phyloP scores from a whole-genome alignment of 1,284 basidiomycete species.

The Trametes polyzona region DNA sequence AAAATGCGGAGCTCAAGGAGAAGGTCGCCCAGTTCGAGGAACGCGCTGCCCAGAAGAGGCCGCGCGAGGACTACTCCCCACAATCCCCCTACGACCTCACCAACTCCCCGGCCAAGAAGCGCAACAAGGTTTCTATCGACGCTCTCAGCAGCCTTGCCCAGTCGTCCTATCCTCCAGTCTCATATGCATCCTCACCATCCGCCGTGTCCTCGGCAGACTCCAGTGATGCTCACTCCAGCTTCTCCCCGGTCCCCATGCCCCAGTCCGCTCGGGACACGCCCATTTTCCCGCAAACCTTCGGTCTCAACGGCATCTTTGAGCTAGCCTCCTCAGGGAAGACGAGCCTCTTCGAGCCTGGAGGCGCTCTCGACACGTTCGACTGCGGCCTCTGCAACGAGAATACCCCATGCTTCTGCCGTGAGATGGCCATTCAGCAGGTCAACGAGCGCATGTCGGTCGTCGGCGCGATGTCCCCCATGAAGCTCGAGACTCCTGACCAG shows the following conservation, averaged over 20 bases:
- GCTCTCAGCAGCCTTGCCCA: slow-evolving; percentile 28
- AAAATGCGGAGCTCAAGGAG: slow-evolving; percentile 65
- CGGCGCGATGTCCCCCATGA: slow-evolving; percentile 34
- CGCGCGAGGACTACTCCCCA: slow-evolving; percentile 51
- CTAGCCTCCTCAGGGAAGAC: slow-evolving; percentile 37
- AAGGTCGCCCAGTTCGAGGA: slow-evolving; percentile 60
- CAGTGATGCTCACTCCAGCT: slow-evolving; percentile 47
- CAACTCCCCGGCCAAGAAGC: slow-evolving; percentile 49
- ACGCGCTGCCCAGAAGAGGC: slow-evolving; percentile 47
- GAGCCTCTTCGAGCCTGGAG: slow-evolving; percentile 37
- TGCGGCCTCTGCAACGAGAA: slow-evolving; percentile 77
- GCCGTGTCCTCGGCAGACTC: slow-evolving; percentile 62
- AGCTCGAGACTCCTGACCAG: slow-evolving; percentile 40
- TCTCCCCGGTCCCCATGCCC: slow-evolving; percentile 46
- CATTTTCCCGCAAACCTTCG: slow-evolving; percentile 32
- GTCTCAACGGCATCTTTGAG: slow-evolving; percentile 39
- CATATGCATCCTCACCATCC: slow-evolving; percentile 35
- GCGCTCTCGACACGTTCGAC: slow-evolving; percentile 41
- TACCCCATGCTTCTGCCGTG: slow-evolving; percentile 75
- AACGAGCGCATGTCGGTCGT: slow-evolving; percentile 28
- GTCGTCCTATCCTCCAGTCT: slow-evolving; percentile 26
- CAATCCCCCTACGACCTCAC: slow-evolving; percentile 34
- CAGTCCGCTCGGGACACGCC: slow-evolving; percentile 37
- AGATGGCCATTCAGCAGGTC: slow-evolving; percentile 55
- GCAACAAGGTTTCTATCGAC: slow-evolving; percentile 43